Evolutionary conservation across 2,329 filamentous ascomycete species (phyloP).

Genomic region (Colletotrichum ledebouriae): DNA sequence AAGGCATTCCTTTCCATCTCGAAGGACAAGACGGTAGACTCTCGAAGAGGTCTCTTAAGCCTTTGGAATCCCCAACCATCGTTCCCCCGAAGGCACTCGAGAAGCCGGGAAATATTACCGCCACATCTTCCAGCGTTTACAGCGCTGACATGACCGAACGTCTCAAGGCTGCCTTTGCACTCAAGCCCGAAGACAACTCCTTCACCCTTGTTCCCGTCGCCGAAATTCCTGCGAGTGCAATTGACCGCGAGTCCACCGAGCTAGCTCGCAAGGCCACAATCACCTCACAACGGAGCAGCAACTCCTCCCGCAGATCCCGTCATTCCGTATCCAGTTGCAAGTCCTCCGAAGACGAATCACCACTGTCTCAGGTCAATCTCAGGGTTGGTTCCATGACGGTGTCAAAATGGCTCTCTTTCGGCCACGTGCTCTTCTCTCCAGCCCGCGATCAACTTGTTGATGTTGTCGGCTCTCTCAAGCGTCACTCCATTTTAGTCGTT

Average conservation of each 20-base stretch:
- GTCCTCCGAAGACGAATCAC: conserved; percentile 69
- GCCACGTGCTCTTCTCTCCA: conserved; percentile 85
- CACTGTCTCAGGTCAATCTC: conserved; percentile 79
- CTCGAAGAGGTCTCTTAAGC: conserved; percentile 51
- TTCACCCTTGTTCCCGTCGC: conserved; percentile 59
- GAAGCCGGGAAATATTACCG: conserved; percentile 43
- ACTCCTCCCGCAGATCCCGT: conserved; percentile 52
- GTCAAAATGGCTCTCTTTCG: conserved; percentile 89
- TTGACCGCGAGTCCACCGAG: conserved; percentile 47
- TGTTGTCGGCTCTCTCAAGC: conserved; percentile 64
- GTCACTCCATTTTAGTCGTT: conserved; percentile 78
- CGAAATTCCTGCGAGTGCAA: conserved; percentile 50
- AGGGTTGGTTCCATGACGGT: conserved; percentile 86
- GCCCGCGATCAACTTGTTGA: conserved; percentile 78
- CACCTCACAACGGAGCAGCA: conserved; percentile 48
- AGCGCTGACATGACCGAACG: conserved; percentile 68
- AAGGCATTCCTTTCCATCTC: conserved; percentile 68
- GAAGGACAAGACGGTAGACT: conserved; percentile 61
- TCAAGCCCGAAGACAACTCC: conserved; percentile 54
- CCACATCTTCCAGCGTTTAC: conserved; percentile 64
- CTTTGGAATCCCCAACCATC: conserved; percentile 64
- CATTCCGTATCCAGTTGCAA: conserved; percentile 61
- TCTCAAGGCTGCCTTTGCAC: conserved; percentile 61
- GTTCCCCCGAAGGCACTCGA: conserved; percentile 35
- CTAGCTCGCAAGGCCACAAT: conserved; percentile 39